A percentile compares a stretch with the other conserved stretches of the same genome.
Evolutionary conservation across 1,284 basidiomycete species (phyloP).

Genomic region (Tilletia horrida): DNA sequence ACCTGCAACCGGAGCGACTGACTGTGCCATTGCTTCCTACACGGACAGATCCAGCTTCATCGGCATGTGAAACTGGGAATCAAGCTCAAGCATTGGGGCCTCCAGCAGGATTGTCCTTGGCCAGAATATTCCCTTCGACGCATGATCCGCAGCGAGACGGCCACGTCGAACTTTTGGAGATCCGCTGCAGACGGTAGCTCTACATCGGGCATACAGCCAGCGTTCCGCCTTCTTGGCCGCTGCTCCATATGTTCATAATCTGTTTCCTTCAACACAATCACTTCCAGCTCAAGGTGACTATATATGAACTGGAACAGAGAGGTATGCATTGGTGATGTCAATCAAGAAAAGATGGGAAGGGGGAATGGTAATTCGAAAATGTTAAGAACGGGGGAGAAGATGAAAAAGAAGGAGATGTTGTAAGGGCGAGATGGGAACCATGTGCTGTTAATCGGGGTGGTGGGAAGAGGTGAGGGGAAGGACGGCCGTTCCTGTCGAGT

Average conservation of each 20-base stretch:
- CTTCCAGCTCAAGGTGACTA: background rate
- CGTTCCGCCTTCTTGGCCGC: too few relatives aligned
- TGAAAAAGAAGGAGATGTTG: background rate
- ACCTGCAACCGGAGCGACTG: background rate
- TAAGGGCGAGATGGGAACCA: background rate
- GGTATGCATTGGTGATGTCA: background rate
- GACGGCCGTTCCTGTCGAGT: too few relatives aligned
- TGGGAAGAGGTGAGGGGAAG: too few relatives aligned
- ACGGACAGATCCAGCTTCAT: background rate
- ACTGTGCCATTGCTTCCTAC: background rate
- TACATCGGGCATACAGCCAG: too few relatives aligned
- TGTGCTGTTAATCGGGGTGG: too few relatives aligned
- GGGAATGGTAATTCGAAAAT: background rate
- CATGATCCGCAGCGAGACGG: slow-evolving; percentile 28
- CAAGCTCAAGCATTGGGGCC: too few relatives aligned
- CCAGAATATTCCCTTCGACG: slow-evolving; percentile 27
- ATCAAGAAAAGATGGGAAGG: background rate
- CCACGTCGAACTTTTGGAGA: slow-evolving; percentile 28
- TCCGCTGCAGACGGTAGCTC: slow-evolving; percentile 20
- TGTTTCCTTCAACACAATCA: background rate
- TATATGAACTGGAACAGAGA: background rate
- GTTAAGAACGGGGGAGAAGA: background rate
- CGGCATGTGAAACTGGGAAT: background rate
- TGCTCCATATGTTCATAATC: too few relatives aligned
- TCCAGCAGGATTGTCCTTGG: background rate